Conservation (phyloP, 2,329 filamentous ascomycete species). For the Fusarium secorum region DNA sequence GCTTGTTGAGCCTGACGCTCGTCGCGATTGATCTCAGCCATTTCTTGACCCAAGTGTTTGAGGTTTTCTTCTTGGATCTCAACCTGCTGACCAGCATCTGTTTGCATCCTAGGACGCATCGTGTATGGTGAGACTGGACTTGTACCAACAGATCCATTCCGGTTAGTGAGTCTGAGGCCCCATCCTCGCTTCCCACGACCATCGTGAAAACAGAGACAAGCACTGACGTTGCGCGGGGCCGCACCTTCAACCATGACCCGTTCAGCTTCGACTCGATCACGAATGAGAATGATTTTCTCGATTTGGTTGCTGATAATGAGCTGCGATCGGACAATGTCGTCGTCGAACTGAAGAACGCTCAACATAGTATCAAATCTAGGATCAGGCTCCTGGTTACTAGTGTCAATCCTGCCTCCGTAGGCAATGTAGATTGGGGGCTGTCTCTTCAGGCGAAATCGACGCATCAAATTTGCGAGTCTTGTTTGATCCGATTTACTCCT, state of each 20-base stretch:
- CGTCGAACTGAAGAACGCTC: constrained; percentile 81
- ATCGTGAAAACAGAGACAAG: constrained; percentile 75
- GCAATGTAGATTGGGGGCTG: constrained; percentile 51
- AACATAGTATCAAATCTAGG: constrained; percentile 77
- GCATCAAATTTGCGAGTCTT: constrained; percentile 72
- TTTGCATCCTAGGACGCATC: constrained; percentile 76
- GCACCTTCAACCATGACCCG: constrained; percentile 71
- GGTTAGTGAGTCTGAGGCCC: constrained; percentile 65
- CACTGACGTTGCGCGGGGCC: constrained; percentile 72
- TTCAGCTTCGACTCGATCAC: constrained; percentile 71
- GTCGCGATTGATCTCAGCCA: constrained; percentile 60
- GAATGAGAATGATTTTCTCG: constrained; percentile 84
- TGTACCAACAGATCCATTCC: constrained; percentile 52
- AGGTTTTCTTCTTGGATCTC: constrained; percentile 58
- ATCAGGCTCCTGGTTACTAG: constrained; percentile 72
- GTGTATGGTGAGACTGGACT: constrained; percentile 56
- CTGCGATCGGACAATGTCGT: constrained; percentile 78
- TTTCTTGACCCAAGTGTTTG: constrained; percentile 63
- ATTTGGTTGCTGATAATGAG: constrained; percentile 84
- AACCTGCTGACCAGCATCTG: constrained; percentile 75
- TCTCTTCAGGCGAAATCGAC: constrained; percentile 61
- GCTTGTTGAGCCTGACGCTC: constrained; percentile 57
- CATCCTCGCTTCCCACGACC: constrained; percentile 59
- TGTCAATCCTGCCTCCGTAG: constrained; percentile 48
- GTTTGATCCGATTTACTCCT: constrained; percentile 77